Evolutionary conservation across 2,329 filamentous ascomycete genomes (phyloP).

Genomic region (Allantophomopsis cytisporea): DNA sequence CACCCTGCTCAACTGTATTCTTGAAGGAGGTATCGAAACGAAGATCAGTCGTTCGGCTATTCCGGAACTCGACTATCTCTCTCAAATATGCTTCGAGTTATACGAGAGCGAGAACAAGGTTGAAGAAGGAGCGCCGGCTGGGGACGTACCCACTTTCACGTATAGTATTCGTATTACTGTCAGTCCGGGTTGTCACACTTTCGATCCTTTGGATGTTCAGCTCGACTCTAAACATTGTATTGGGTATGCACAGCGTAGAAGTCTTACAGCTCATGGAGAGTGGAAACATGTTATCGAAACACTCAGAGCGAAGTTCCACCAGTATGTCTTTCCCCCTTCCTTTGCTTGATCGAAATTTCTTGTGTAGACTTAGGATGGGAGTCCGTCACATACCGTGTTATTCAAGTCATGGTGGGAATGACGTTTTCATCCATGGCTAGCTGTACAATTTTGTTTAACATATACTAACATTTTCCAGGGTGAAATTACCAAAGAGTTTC

Average conservation of each 20-base stretch:
- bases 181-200: conserved; percentile 89
- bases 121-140: conserved; percentile 10
- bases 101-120: conserved; percentile 76
- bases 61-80: conserved; percentile 92
- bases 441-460: conserved; percentile 1
- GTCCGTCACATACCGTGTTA: too few species aligned
- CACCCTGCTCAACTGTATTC: conserved; percentile 91
- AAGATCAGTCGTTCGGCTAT: conserved; percentile 95
- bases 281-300: conserved; percentile 98
- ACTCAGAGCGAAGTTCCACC: conserved; percentile 85
- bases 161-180: conserved; percentile 96
- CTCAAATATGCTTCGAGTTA: conserved; percentile 94
- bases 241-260: conserved; percentile 79
- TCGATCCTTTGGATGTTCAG: conserved; percentile 91
- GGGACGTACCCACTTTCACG: conserved; percentile 41
- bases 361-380: background rate
- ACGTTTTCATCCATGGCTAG: too few species aligned
- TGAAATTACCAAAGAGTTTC: conserved; percentile 21
- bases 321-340: conserved; percentile 39
- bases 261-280: conserved; percentile 79
- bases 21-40: conserved; percentile 91
- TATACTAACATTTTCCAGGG: conserved; percentile 9
- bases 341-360: background rate
- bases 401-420: too few species aligned
- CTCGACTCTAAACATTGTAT: conserved; percentile 95